Evolutionary conservation across 164 flowering plant genomes (phyloP), one percentile per base, ranked within the genome.

Genomic region (Cinnamomum micranthum): DNA sequence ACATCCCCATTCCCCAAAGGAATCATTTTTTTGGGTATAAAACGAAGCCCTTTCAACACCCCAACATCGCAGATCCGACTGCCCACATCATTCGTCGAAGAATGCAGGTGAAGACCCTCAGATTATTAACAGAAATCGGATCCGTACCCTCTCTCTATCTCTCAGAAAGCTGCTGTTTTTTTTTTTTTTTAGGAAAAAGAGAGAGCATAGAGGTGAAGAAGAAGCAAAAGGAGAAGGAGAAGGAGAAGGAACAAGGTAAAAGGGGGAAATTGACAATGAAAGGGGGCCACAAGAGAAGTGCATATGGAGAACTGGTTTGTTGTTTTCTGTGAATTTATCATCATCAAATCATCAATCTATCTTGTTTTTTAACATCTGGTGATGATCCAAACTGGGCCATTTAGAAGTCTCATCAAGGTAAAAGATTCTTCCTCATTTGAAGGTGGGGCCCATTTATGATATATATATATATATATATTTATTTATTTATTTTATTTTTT

Each of bases 1-100:
- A 55, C 72, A 60, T 68, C 76, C 65, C 79, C 80, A 31, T 77
- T 77, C 24, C 12, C 66, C 47, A 73, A n/a, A 62, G 70, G 65
- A n/a, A 64, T 73, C 80, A 77, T 77, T 63, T 73, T 77, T 41
- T 2, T 2, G 28, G 28, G 19, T 1, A 19, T 11, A 25, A 23
- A 24, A 27, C 59, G 2, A 20, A 15, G 23, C 23, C 17, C 70
- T 51, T 52, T 74, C 65, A 77, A 41, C 28, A 70, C 33, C 67
- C 20, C 69, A 69, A 7, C 75, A 67, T 77, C 31, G 74, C 19
- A 59, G 74, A 71, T 71, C 78, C 64, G 68, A n/a, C 63, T 9
- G 47, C 47, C n/a, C 23, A 9, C 62, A 33, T n/a, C 73, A 71
- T 71, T 71, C 41, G 59, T 28, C 63, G 27, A 25, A 24, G 58